These are phyloP conservation scores for Aureobasidium sp. DNA, from an alignment of 2,329 filamentous ascomycete genomes.

Conservation along the genomic window DNA sequence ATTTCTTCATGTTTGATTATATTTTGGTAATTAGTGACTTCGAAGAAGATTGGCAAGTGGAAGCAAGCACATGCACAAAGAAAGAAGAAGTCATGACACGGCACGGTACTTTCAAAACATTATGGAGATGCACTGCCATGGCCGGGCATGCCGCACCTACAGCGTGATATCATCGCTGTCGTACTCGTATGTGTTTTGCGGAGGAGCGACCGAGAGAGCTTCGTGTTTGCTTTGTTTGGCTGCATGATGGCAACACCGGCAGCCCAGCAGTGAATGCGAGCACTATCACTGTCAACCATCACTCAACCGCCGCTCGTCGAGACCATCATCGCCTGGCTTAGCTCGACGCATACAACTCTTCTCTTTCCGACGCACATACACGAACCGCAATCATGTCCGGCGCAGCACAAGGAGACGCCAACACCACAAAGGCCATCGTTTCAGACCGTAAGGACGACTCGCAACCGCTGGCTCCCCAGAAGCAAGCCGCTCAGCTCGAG, in stretches of 20 bases:
- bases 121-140: background rate
- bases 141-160: background rate
- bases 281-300: background rate
- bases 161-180: slow-evolving; percentile 8
- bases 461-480: slow-evolving; percentile 51
- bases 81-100: background rate
- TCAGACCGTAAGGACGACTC: slow-evolving; percentile 33
- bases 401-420: slow-evolving; percentile 32
- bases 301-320: background rate
- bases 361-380: background rate
- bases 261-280: background rate
- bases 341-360: background rate
- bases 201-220: background rate
- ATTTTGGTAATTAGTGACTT: too few species aligned
- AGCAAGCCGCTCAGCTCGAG: slow-evolving; percentile 65
- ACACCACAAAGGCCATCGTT: slow-evolving; percentile 36
- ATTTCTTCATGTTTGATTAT: slow-evolving; percentile 5
- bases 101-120: background rate
- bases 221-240: slow-evolving; percentile 11
- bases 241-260: background rate
- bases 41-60: background rate
- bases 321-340: background rate
- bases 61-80: background rate
- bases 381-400: slow-evolving; percentile 39
- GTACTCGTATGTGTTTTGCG: slow-evolving; percentile 1